A percentile compares a stretch with the other conserved stretches of the same genome.
Conservation (phyloP, 2,329 filamentous ascomycete genomes). For the Stemphylium lycopersici region DNA sequence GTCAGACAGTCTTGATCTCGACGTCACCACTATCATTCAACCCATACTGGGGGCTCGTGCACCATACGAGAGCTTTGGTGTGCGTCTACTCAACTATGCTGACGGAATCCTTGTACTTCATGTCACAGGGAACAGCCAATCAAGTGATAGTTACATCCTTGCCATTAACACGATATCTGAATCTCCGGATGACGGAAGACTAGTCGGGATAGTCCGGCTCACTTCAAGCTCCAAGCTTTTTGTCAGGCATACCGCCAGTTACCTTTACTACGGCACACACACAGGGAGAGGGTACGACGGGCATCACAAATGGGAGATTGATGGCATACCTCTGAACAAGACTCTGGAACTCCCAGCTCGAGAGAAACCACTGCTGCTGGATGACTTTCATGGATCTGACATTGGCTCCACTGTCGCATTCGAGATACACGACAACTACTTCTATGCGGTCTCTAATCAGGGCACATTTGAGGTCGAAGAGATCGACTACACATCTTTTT, state of each 20-base stretch:
- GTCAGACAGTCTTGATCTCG: conserved; percentile 17
- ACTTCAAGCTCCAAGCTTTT: conserved; percentile 62
- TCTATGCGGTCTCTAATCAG: conserved; percentile 74
- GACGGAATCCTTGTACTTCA: conserved; percentile 42
- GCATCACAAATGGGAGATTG: conserved; percentile 67
- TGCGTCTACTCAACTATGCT: conserved; percentile 42
- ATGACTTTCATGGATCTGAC: conserved; percentile 67
- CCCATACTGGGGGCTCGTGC: conserved; percentile 6
- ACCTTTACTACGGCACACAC: conserved; percentile 71
- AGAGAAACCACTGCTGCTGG: conserved; percentile 58
- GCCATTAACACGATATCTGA: conserved; percentile 31
- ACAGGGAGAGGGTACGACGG: conserved; percentile 61
- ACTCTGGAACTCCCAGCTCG: conserved; percentile 53
- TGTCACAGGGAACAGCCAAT: conserved; percentile 16
- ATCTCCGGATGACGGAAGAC: conserved; percentile 44
- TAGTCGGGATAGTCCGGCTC: conserved; percentile 31
- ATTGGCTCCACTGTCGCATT: conserved; percentile 74
- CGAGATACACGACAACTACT: conserved; percentile 68
- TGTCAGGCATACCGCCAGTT: conserved; percentile 66
- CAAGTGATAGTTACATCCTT: conserved; percentile 28
- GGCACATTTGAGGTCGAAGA: conserved; percentile 67
- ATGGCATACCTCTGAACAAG: conserved; percentile 46
- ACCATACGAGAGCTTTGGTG: conserved; percentile 48
- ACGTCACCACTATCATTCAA: conserved; percentile 27
- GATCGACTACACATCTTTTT: conserved; percentile 71